Evolutionary conservation across 2,329 filamentous ascomycete species (phyloP), one percentile per base, ranked within the genome.

Genomic region (Xylaria sp.): DNA sequence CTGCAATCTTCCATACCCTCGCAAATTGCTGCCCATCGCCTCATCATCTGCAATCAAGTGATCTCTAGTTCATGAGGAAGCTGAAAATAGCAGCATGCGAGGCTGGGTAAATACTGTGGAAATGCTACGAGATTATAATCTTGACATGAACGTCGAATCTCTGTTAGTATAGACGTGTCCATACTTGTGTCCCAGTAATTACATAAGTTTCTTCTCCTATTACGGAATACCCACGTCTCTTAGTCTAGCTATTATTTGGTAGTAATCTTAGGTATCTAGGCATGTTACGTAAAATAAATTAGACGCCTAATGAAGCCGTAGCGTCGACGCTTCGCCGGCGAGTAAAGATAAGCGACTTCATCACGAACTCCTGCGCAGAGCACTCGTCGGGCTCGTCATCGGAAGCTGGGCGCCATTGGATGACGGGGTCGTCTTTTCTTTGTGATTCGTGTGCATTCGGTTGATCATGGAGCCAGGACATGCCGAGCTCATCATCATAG

Each of bases 311-410:
- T 28, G 48, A 46, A 23, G 10, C 58, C 6, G 62, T 52, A 7
- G 39, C 46, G 12, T 56, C 65, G 6, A 65, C 52, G 58, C 63
- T 61, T 10, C 61, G 56, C 41, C 67, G 67, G n/a, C 66, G 63
- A 28, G 54, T 67, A 13, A 71, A 73, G 20, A 67, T 15, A 20
- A 73, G 69, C 13, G 71, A 67, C 61, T 69, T 73, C 28, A 75
- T 71, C 39, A 76, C 48, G 44, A 76, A 76, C 48, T 71, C 67
- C 59, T 76, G 74, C 4, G 44, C 62, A 6, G 63, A 50, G 12
- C 10, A 52, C 28, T 8, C 10, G 2, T 54, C 55, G 6, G 56
- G 28, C 7, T 62, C n/a, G 9, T 34, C 50, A 12, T 57, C 37
- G 1, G 13, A 28, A 23, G 31, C 55, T 6, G 68, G 71, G 28